Conservation (phyloP, 176 grass and related monocot species). For the Panicum miliaceum region DNA sequence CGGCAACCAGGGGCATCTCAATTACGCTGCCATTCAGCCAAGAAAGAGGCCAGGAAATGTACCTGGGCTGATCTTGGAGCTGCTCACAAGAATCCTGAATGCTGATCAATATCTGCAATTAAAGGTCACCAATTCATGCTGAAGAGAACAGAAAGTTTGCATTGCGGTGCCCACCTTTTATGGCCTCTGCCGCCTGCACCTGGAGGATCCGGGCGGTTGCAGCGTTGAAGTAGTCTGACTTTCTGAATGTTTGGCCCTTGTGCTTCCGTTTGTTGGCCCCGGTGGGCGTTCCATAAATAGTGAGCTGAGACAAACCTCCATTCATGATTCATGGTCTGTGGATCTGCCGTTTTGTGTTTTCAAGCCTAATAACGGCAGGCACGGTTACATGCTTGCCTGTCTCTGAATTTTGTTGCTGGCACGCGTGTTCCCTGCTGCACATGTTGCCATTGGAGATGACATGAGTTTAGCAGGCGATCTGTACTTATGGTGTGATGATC, state of each 20-base stretch:
- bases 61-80: slow-evolving; percentile 4
- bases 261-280: slow-evolving; percentile 27
- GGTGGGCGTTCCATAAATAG: slow-evolving; percentile 45
- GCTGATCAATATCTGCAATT: slow-evolving; percentile 16
- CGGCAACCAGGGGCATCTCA: not conserved
- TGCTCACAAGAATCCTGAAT: not conserved
- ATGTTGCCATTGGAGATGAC: not conserved
- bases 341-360: not conserved
- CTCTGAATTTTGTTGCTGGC: not conserved
- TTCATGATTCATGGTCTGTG: not conserved
- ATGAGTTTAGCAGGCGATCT: not conserved
- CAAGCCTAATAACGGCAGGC: not conserved
- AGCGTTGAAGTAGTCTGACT: slow-evolving; percentile 9
- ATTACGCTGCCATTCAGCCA: not conserved
- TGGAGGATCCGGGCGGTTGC: not conserved
- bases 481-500: not conserved
- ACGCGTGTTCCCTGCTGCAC: not conserved
- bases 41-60: not conserved
- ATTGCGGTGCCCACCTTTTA: slow-evolving; percentile 28
- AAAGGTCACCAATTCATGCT: not conserved
- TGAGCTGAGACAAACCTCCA: not conserved
- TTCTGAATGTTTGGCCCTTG: slow-evolving; percentile 23
- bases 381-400: not conserved
- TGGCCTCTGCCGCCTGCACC: not conserved
- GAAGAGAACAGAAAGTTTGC: slow-evolving; percentile 10